phyloP scores from a whole-genome alignment of 2,329 filamentous ascomycete genomes.

The Tolypocladium nubicola region DNA sequence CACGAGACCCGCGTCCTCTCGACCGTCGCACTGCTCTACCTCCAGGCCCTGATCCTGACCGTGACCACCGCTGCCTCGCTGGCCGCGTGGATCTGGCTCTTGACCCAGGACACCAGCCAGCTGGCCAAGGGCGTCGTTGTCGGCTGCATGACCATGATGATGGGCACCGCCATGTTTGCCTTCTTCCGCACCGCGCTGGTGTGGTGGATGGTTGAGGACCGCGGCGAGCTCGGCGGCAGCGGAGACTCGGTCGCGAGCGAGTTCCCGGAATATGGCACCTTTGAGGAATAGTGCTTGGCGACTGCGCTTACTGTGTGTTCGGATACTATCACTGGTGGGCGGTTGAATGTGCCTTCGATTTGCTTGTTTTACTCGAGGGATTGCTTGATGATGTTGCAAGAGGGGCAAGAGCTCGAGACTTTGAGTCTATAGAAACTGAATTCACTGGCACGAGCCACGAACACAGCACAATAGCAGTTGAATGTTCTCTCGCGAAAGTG shows the following conservation, averaged over 20 bases:
- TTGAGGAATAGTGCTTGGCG: too few relatives aligned
- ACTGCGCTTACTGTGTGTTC: too few relatives aligned
- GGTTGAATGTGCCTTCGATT: too few relatives aligned
- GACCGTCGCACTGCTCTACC: slow-evolving; percentile 12
- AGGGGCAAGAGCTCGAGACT: too few relatives aligned
- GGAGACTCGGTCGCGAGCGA: not conserved
- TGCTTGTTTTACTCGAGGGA: too few relatives aligned
- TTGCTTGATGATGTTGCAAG: too few relatives aligned
- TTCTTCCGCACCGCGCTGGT: slow-evolving; percentile 17
- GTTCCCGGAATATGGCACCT: not conserved
- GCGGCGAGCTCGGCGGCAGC: not conserved
- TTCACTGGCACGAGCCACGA: not conserved
- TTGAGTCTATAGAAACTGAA: not conserved
- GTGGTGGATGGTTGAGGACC: slow-evolving; percentile 12
- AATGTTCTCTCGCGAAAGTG: too few relatives aligned
- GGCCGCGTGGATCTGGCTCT: slow-evolving; percentile 10
- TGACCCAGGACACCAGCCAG: slow-evolving; percentile 10
- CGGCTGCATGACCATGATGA: slow-evolving; percentile 15
- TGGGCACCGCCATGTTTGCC: slow-evolving; percentile 15
- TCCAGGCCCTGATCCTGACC: slow-evolving; percentile 15
- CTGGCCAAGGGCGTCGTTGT: slow-evolving; percentile 14
- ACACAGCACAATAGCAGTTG: too few relatives aligned
- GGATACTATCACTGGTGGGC: too few relatives aligned
- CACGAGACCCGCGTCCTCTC: slow-evolving; percentile 17
- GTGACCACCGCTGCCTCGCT: slow-evolving; percentile 10